Evolutionary conservation across 2,329 filamentous ascomycete genomes (phyloP), one percentile per base, ranked within the genome.

Genomic region (Pseudogymnoascus sp.): DNA sequence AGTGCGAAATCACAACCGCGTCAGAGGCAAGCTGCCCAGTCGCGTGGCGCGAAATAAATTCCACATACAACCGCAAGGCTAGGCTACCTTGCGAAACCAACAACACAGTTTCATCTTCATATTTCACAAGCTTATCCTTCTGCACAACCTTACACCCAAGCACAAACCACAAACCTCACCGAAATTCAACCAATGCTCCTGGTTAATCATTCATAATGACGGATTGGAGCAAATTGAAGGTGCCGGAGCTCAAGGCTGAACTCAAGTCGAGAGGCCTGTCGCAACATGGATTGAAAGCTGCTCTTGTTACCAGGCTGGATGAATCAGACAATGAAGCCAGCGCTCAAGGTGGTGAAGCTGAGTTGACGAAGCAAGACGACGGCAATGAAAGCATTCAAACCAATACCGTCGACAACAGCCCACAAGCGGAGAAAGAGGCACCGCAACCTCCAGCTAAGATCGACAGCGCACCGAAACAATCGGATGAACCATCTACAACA

Each of bases 201-300:
- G 21, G 29, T 2, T 13, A 35, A n/a, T 33, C 50, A 56, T 19
- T 35, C 66, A 72, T 42, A 35, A 83, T 83, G 81, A 75, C 77
- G 65, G 80, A 83, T 68, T 84, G 80, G 72, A 78, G 73, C 63
- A 81, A 80, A 75, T 81, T 87, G 71, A 93, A 90, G 76, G 90
- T 93, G 66, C 80, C 86, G 35, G 88, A 92, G 70, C 82, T 93
- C 64, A 89, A 88, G 75, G 84, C 84, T 21, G 88, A 92, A 78
- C 81, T 93, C 44, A 91, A 90, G 76, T 80, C 79, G 64, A 84
- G 89, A 67, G 86, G 86, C n/a, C 82, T 93, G 40, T 78, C 85
- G 5, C 83, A 86, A 65, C 83, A 83, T 23, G 90, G 90, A 7
- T 80, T 91, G 61, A 90, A 92, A 73, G 81, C 86, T 23, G 89